Percentiles rank a stretch among this genome's conserved stretches.
phyloP scores from a whole-genome alignment of 257 asterid genomes.

The Salvia rosmarinus region DNA sequence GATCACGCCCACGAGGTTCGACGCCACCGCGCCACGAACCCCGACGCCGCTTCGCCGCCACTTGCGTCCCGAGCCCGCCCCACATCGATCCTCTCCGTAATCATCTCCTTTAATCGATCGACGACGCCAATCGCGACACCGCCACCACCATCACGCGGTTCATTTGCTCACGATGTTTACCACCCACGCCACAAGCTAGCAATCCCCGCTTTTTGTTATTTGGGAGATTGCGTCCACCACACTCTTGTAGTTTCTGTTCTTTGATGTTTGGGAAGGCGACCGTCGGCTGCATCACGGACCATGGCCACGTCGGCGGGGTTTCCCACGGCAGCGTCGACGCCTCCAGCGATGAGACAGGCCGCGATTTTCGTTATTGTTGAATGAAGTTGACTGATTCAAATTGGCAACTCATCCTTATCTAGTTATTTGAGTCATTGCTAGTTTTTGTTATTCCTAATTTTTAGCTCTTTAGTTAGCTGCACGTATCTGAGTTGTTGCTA shows the following conservation, averaged over 20 bases:
- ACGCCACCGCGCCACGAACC: conserved; percentile 72
- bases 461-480: too few species aligned
- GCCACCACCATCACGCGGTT: conserved; percentile 76
- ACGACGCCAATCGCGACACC: conserved; percentile 69
- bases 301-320: conserved; percentile 80
- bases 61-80: conserved; percentile 71
- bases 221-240: conserved; percentile 61
- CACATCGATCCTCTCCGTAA: conserved; percentile 48
- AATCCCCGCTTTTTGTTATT: conserved; percentile 52
- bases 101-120: conserved; percentile 60
- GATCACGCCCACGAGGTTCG: conserved; percentile 74
- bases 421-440: too few species aligned
- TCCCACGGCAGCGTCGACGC: conserved; percentile 73
- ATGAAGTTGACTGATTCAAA: too few species aligned
- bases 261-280: conserved; percentile 53
- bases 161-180: conserved; percentile 55
- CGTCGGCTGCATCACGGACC: conserved; percentile 83
- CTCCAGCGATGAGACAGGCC: conserved; percentile 67
- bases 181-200: conserved; percentile 77
- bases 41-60: conserved; percentile 70
- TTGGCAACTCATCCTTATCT: too few species aligned
- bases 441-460: too few species aligned
- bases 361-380: conserved; percentile 46
- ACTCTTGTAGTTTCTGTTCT: conserved; percentile 61
- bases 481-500: too few species aligned